These are phyloP conservation scores for Tilletia walkeri DNA, from an alignment of 1,284 basidiomycete genomes.

Conservation along the genomic window DNA sequence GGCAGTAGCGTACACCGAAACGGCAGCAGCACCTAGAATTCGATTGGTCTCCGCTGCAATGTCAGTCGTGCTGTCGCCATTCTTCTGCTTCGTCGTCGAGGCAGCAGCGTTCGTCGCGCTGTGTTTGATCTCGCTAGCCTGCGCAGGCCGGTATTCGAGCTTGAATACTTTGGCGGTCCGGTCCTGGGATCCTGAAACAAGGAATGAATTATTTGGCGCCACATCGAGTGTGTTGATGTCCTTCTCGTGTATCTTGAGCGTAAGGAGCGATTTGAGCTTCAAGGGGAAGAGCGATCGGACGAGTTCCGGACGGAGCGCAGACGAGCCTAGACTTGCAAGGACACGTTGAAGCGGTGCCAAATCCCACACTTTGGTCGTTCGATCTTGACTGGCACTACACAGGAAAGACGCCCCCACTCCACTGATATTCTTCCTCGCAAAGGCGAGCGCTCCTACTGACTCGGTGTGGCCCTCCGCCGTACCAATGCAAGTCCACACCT, in stretches of 20 bases:
- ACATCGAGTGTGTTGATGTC: conserved; percentile 97
- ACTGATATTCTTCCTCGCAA: conserved; percentile 56
- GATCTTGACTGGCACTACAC: conserved; percentile 89
- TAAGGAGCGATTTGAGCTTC: conserved; percentile 74
- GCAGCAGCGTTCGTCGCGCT: conserved; percentile 41
- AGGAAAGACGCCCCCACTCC: conserved; percentile 57
- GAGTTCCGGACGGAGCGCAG: neutral
- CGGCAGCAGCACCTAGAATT: neutral
- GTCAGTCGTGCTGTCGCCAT: conserved; percentile 49
- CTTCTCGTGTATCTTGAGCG: conserved; percentile 92
- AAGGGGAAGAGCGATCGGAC: conserved; percentile 48
- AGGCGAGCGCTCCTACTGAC: conserved; percentile 83
- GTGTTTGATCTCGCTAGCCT: conserved; percentile 21
- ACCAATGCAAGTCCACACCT: conserved; percentile 75
- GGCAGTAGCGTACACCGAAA: conserved; percentile 24
- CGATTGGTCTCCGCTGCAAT: conserved; percentile 58
- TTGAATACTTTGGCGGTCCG: conserved; percentile 87
- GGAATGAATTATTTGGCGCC: conserved; percentile 80
- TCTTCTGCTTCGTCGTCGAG: conserved; percentile 24
- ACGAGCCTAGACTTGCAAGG: neutral
- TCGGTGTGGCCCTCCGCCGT: conserved; percentile 91
- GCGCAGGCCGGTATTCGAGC: conserved; percentile 64
- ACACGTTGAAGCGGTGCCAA: conserved; percentile 33
- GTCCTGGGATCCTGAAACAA: conserved; percentile 95
- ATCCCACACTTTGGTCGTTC: conserved; percentile 99